Percentiles rank a stretch among this genome's conserved stretches.
These are phyloP conservation scores for Escovopsis weberi DNA, from an alignment of 2,329 filamentous ascomycete species.

Conservation along the genomic window DNA sequence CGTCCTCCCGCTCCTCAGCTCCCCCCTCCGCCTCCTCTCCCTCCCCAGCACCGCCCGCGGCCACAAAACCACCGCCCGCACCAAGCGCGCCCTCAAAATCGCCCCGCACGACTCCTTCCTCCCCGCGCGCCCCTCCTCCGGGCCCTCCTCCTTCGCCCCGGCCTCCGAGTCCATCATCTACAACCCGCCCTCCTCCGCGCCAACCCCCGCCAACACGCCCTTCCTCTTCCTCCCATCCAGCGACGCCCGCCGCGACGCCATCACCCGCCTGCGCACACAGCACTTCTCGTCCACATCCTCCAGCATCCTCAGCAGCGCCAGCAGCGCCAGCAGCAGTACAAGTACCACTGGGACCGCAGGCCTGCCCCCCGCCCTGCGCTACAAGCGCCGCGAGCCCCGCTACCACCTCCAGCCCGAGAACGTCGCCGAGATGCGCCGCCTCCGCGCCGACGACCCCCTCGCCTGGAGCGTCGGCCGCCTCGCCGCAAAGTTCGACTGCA, in stretches of 20 bases:
- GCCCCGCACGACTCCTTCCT: slow-evolving; percentile 47
- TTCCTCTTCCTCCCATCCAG: slow-evolving; percentile 47
- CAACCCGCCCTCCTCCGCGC: slow-evolving; percentile 39
- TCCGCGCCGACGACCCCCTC: slow-evolving; percentile 38
- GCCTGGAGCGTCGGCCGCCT: slow-evolving; percentile 40
- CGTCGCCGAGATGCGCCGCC: slow-evolving; percentile 43
- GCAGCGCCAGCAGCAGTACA: too few species aligned
- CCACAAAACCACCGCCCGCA: slow-evolving; percentile 38
- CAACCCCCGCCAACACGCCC: slow-evolving; percentile 50
- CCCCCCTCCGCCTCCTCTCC: slow-evolving; percentile 8
- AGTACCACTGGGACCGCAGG: slow-evolving; percentile 33
- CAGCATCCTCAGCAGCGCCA: too few species aligned
- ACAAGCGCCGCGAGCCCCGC: slow-evolving; percentile 20
- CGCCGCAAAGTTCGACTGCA: slow-evolving; percentile 41
- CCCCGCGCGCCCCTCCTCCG: slow-evolving; percentile 18
- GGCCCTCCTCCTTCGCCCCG: slow-evolving; percentile 13
- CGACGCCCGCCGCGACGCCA: slow-evolving; percentile 38
- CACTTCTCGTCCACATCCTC: too few species aligned
- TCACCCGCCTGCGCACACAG: slow-evolving; percentile 19
- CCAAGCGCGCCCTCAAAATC: slow-evolving; percentile 43
- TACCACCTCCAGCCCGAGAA: slow-evolving; percentile 41
- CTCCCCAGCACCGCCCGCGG: slow-evolving; percentile 18
- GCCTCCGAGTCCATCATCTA: slow-evolving; percentile 33
- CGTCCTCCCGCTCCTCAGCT: slow-evolving; percentile 17
- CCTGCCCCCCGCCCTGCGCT: slow-evolving; percentile 22